Base-by-base conservation (phyloP, 345 rosid genomes). In the Eucalyptus viminalis region DNA sequence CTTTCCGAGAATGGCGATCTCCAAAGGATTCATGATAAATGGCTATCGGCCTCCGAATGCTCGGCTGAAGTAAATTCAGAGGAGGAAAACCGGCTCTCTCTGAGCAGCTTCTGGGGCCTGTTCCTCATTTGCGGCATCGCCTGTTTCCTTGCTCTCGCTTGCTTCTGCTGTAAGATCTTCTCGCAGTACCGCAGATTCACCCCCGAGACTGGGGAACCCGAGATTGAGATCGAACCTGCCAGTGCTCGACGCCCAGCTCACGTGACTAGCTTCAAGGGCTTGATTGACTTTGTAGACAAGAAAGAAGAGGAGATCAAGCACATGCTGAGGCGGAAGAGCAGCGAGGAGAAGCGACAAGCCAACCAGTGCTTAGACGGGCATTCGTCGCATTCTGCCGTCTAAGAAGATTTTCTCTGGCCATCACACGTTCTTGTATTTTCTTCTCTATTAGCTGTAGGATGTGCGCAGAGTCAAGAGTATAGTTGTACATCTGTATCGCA, bases 1-100 rank as follows among this genome's bases (percentile, higher is more conserved):
- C 98, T 97, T 8, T 96, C 99, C 0, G 99, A 97, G 90, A 94
- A 92, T 53, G 99, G 98, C 31, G 97, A 96, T 43, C 99, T 97
- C 49, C 97, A 97, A 87, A 95, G 90, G 89, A 93, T 96, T 89
- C 96, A 94, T 31, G 88, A 97, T 89, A 97, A 97, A 91, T 97
- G 99, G 99, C 93, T 97, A 81, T 90, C 92, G 7, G 87, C 60
- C 49, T 86, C 34, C 15, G 88, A 90, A 86, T 97, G 99, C 93
- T 27, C 96, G 9, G 87, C 91, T 91, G 93, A 91, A 76, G 90
- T 92, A 29, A 49, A 87, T 34, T 7, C 81, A 56, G 87, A 67
- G 37, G 96, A 94, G 6, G 92, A 90, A 2, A 91, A 86, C 90
- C 94, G 93, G 11, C 95, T 97, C 34, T 94, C 98, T 24, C 87